A percentile compares a stretch with the other conserved stretches of the same genome.
phyloP scores from a whole-genome alignment of 202 grass and related monocot genomes.

The Thinopyrum obtusiflorum region DNA sequence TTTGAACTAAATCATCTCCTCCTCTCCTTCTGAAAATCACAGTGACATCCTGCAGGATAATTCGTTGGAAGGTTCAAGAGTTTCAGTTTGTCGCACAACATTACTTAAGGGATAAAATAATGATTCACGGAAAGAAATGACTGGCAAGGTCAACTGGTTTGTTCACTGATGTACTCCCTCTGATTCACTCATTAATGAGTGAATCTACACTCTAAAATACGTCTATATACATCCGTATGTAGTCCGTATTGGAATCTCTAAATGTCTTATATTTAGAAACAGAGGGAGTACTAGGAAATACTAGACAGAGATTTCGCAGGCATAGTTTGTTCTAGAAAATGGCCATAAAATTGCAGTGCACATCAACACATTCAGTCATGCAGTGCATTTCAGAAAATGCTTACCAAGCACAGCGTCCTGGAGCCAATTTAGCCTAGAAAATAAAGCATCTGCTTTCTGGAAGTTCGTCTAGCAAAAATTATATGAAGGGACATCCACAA shows the following conservation, averaged over 20 bases:
- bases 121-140: neutral
- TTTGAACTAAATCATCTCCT: slow-evolving; percentile 66
- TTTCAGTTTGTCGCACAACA: neutral
- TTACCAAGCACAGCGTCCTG: neutral
- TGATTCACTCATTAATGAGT: too few species aligned
- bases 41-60: slow-evolving; percentile 61
- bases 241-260: too few species aligned
- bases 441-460: neutral
- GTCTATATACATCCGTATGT: too few species aligned
- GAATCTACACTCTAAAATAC: too few species aligned
- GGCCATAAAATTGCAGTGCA: neutral
- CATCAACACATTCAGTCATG: neutral
- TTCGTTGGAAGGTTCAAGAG: slow-evolving; percentile 8
- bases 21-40: slow-evolving; percentile 70
- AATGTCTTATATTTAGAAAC: too few species aligned
- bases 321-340: neutral
- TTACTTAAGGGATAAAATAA: neutral
- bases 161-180: neutral
- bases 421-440: slow-evolving; percentile 5
- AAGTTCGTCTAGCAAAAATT: neutral
- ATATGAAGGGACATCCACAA: neutral
- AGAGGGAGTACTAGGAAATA: neutral
- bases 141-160: neutral
- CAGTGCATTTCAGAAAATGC: neutral
- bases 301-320: neutral